These are phyloP conservation scores for Chaetothyriales sp. DNA, from an alignment of 2,329 filamentous ascomycete genomes.

Conservation along the genomic window DNA sequence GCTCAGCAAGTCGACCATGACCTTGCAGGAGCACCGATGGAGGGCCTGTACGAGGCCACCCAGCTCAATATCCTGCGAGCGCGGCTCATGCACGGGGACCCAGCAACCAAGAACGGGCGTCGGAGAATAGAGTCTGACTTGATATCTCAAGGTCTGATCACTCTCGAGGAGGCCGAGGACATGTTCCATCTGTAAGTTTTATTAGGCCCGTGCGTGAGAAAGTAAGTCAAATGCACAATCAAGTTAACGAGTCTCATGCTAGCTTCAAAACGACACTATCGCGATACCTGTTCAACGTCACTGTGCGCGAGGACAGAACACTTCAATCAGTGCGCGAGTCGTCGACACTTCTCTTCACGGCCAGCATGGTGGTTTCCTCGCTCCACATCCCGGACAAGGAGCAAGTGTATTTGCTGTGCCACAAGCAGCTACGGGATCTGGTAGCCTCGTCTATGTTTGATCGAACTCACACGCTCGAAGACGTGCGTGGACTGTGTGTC, in stretches of 20 bases:
- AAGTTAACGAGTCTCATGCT: too few species aligned
- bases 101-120: conserved; percentile 12
- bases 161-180: conserved; percentile 15
- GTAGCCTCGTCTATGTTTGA: conserved; percentile 46
- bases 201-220: neutral
- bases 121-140: conserved; percentile 17
- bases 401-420: conserved; percentile 40
- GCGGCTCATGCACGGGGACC: conserved; percentile 11
- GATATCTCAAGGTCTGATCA: conserved; percentile 12
- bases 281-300: conserved; percentile 20
- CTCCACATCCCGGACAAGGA: conserved; percentile 44
- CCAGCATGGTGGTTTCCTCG: conserved; percentile 44
- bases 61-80: conserved; percentile 25
- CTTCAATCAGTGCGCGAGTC: conserved; percentile 40
- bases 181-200: conserved; percentile 10
- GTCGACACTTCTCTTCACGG: conserved; percentile 42
- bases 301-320: conserved; percentile 37
- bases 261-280: conserved; percentile 16
- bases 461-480: conserved; percentile 43
- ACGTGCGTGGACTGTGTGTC: conserved; percentile 46
- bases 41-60: conserved; percentile 42
- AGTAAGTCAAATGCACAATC: neutral
- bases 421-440: conserved; percentile 43
- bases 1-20: conserved; percentile 20
- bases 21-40: conserved; percentile 39